Conservation (phyloP, 2,329 filamentous ascomycete species). For the Penicillium capsulatum region DNA sequence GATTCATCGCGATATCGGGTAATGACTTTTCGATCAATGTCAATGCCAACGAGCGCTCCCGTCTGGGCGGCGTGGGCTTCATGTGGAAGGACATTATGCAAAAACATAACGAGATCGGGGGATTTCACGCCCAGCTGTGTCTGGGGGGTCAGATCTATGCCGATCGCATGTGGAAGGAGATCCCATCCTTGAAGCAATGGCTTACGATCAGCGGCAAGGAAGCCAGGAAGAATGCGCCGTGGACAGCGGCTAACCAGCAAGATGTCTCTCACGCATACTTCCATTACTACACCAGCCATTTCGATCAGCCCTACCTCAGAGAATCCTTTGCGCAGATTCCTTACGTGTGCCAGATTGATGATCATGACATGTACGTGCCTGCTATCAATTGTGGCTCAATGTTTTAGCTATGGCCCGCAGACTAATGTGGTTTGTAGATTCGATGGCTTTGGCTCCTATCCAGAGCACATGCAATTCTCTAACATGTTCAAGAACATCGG, state of each 20-base stretch:
- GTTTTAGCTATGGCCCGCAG: background rate
- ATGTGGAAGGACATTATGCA: constrained; percentile 99
- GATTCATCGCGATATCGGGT: constrained; percentile 91
- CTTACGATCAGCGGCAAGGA: constrained; percentile 88
- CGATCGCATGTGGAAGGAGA: constrained; percentile 92
- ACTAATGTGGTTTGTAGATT: constrained; percentile 59
- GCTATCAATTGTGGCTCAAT: background rate
- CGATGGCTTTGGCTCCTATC: constrained; percentile 94
- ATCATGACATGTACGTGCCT: constrained; percentile 87
- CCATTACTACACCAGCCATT: constrained; percentile 97
- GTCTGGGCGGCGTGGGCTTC: constrained; percentile 81
- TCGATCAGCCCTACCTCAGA: constrained; percentile 89
- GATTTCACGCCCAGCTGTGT: constrained; percentile 90
- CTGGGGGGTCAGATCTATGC: constrained; percentile 94
- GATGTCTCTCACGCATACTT: constrained; percentile 96
- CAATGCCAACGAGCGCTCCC: constrained; percentile 76
- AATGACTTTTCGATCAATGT: constrained; percentile 93
- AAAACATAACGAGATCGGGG: constrained; percentile 93
- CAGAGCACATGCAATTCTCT: constrained; percentile 96
- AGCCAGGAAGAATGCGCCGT: constrained; percentile 80
- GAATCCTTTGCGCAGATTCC: constrained; percentile 98
- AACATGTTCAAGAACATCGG: constrained; percentile 99
- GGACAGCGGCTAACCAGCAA: constrained; percentile 93
- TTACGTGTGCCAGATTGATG: constrained; percentile 86
- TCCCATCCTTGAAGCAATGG: constrained; percentile 92